These are phyloP conservation scores for Fusarium domesticum DNA, from an alignment of 2,329 filamentous ascomycete genomes.

Conservation along the genomic window DNA sequence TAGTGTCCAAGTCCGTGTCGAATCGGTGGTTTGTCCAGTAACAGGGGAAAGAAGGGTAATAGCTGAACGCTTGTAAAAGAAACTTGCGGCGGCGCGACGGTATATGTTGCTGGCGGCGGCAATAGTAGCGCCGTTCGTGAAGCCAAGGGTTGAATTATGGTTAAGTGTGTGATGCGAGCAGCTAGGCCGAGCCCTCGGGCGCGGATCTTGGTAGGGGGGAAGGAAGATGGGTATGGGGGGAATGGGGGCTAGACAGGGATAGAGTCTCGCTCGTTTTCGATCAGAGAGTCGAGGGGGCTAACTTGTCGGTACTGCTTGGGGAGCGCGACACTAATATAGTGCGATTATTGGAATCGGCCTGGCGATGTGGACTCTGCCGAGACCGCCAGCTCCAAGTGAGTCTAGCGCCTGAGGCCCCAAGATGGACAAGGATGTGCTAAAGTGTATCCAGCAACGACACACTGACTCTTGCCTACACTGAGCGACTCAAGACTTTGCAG, in stretches of 20 bases:
- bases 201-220: constrained; percentile 33
- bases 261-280: constrained; percentile 29
- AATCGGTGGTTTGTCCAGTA: constrained; percentile 29
- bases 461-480: constrained; percentile 30
- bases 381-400: constrained; percentile 34
- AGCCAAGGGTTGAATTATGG: constrained; percentile 31
- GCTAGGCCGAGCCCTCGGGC: constrained; percentile 34
- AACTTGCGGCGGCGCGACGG: constrained; percentile 35
- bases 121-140: constrained; percentile 34
- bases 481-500: constrained; percentile 26
- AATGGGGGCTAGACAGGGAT: constrained; percentile 33
- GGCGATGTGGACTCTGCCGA: constrained; percentile 34
- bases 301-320: constrained; percentile 34
- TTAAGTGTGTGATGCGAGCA: constrained; percentile 34
- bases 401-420: constrained; percentile 34
- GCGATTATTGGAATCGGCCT: constrained; percentile 33
- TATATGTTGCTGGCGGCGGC: constrained; percentile 38
- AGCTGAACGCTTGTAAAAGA: constrained; percentile 31
- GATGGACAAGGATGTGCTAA: constrained; percentile 29
- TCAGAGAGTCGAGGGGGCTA: constrained; percentile 33
- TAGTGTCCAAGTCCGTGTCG: constrained; percentile 35
- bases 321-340: constrained; percentile 42
- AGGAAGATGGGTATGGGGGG: constrained; percentile 23
- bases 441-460: constrained; percentile 28
- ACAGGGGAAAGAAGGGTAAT: constrained; percentile 29